A percentile compares a stretch with the other conserved stretches of the same genome.
Conservation (phyloP, 1,139 yeast genomes). For the Blastobotrys raffinosifermentans region DNA sequence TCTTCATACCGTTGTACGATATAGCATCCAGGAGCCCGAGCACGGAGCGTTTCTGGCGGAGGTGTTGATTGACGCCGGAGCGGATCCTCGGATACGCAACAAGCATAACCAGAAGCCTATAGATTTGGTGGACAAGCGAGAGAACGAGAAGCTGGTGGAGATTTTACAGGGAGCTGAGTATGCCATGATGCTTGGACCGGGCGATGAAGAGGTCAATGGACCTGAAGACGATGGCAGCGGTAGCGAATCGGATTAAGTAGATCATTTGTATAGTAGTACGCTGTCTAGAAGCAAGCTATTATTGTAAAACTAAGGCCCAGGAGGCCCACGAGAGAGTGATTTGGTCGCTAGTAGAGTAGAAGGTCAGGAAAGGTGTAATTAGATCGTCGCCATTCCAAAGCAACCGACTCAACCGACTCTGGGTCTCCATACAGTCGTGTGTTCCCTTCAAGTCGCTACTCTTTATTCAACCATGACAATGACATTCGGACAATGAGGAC, state of each 20-base stretch:
- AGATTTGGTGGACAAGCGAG: conserved; percentile 52
- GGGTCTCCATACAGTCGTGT: no score
- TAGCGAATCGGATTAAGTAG: conserved; percentile 14
- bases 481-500: no score
- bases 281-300: no score
- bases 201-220: conserved; percentile 19
- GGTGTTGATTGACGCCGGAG: conserved; percentile 85
- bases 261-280: no score
- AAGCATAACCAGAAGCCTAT: conserved; percentile 65
- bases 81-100: conserved; percentile 64
- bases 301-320: no score
- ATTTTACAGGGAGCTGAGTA: conserved; percentile 78
- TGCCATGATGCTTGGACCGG: conserved; percentile 42
- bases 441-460: no score
- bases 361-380: no score
- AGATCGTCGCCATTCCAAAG: no score
- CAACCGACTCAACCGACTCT: no score
- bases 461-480: no score
- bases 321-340: no score
- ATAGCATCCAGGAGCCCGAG: conserved; percentile 72
- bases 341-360: no score
- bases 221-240: conserved; percentile 15
- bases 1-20: conserved; percentile 76
- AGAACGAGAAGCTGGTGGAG: conserved; percentile 47
- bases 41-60: conserved; percentile 77